Percentiles rank a stretch among this genome's conserved stretches.
These are phyloP conservation scores for Stevia rebaudiana DNA, from an alignment of 140 eudicot genomes.

Conservation along the genomic window DNA sequence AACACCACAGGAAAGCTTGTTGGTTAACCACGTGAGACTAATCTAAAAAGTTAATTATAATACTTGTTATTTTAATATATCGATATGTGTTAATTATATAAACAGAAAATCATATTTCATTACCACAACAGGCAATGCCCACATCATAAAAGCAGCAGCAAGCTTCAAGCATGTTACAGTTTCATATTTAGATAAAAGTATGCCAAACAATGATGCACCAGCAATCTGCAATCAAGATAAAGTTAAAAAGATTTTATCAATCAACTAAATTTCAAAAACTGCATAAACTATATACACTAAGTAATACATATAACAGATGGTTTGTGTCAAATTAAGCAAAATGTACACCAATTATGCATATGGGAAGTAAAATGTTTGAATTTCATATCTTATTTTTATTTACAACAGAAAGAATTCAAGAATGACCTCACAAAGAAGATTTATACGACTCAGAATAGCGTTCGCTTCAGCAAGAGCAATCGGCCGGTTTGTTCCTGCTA, in stretches of 20 bases:
- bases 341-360: not conserved
- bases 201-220: slow-evolving; percentile 88
- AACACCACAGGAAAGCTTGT: slow-evolving; percentile 86
- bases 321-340: not conserved
- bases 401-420: not conserved
- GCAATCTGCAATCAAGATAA: slow-evolving; percentile 68
- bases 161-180: slow-evolving; percentile 77
- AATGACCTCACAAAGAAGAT: slow-evolving; percentile 99
- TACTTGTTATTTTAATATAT: too few relatives aligned
- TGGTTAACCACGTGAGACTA: slow-evolving; percentile 82
- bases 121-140: slow-evolving; percentile 90
- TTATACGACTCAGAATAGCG: slow-evolving; percentile 82
- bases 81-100: slow-evolving; percentile 6
- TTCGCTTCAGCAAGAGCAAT: slow-evolving; percentile 98
- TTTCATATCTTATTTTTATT: not conserved
- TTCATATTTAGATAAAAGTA: slow-evolving; percentile 73
- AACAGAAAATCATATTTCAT: slow-evolving; percentile 3
- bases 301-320: not conserved
- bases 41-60: slow-evolving; percentile 44
- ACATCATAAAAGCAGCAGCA: slow-evolving; percentile 78
- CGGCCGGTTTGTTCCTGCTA: slow-evolving; percentile 95
- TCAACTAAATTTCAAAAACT: not conserved
- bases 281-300: not conserved
- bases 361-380: too few relatives aligned
- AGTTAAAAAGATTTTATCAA: not conserved